Percentiles rank a stretch among this genome's conserved stretches.
Evolutionary conservation across 257 asterid species (phyloP).

Genomic region (Scutellaria galericulata): DNA sequence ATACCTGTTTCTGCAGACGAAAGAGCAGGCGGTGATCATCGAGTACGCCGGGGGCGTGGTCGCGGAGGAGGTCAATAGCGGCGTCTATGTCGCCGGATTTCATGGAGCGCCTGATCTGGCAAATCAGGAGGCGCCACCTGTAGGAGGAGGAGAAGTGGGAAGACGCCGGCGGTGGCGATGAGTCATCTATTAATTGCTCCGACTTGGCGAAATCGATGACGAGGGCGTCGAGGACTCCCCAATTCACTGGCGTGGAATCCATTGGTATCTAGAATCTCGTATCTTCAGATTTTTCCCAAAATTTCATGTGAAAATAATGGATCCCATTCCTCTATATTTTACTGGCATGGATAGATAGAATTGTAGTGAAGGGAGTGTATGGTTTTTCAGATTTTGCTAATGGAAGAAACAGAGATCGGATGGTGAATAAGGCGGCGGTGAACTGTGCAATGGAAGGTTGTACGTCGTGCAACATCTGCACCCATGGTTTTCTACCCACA

Average conservation of each 20-base stretch:
- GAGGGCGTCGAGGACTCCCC: conserved; percentile 93
- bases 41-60: conserved; percentile 69
- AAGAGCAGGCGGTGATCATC: conserved; percentile 95
- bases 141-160: conserved; percentile 61
- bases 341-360: conserved; percentile 32
- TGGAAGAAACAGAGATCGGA: background rate
- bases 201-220: conserved; percentile 89
- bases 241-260: conserved; percentile 82
- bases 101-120: conserved; percentile 75
- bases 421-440: conserved; percentile 38
- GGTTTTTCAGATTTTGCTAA: background rate
- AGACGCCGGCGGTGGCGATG: conserved; percentile 49
- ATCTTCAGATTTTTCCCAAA: conserved; percentile 3
- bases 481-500: background rate
- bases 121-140: conserved; percentile 78
- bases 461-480: conserved; percentile 42
- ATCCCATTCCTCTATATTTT: too few relatives aligned
- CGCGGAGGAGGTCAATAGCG: conserved; percentile 70
- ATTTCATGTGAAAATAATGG: conserved; percentile 12
- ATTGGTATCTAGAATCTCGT: conserved; percentile 45
- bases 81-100: conserved; percentile 85
- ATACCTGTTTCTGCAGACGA: conserved; percentile 91
- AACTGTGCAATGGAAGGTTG: conserved; percentile 32
- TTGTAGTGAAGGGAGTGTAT: background rate
- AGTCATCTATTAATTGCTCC: conserved; percentile 76